phyloP scores from a whole-genome alignment of 2,329 filamentous ascomycete species.

The Aspergillus flavus region DNA sequence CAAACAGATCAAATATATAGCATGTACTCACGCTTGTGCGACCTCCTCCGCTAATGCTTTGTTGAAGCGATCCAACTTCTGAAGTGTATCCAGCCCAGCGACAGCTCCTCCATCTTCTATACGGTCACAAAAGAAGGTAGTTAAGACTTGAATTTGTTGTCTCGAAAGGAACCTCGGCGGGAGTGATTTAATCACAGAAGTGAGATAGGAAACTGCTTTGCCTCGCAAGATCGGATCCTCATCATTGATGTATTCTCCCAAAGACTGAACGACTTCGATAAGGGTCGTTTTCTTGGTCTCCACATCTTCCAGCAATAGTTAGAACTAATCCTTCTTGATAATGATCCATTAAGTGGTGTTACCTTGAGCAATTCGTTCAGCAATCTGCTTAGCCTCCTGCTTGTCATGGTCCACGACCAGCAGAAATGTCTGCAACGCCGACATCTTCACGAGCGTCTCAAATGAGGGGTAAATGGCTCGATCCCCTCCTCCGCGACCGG shows the following conservation, averaged over 20 bases:
- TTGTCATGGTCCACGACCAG: slow-evolving; percentile 51
- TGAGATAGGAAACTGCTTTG: slow-evolving; percentile 56
- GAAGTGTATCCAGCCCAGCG: slow-evolving; percentile 60
- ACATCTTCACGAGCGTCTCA: slow-evolving; percentile 40
- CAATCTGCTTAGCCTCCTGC: slow-evolving; percentile 49
- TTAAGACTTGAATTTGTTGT: slow-evolving; percentile 65
- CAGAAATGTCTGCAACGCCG: slow-evolving; percentile 52
- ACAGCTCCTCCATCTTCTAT: slow-evolving; percentile 65
- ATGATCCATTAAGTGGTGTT: slow-evolving; percentile 16
- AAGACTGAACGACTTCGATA: slow-evolving; percentile 63
- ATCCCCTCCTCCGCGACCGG: slow-evolving; percentile 18
- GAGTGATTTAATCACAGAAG: slow-evolving; percentile 49
- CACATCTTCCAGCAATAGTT: slow-evolving; percentile 49
- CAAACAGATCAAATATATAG: neutral
- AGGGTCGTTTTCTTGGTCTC: slow-evolving; percentile 63
- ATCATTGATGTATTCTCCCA: slow-evolving; percentile 69
- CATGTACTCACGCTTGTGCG: slow-evolving; percentile 52
- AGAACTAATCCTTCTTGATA: slow-evolving; percentile 19
- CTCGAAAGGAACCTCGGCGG: slow-evolving; percentile 59
- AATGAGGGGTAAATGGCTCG: slow-evolving; percentile 11
- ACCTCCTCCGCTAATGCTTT: slow-evolving; percentile 57
- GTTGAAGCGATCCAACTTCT: slow-evolving; percentile 63
- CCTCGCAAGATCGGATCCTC: slow-evolving; percentile 62
- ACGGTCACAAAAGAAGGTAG: slow-evolving; percentile 66
- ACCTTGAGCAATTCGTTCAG: slow-evolving; percentile 49